phyloP scores from a whole-genome alignment of 1,284 basidiomycete genomes.

The Meripilus lineatus region DNA sequence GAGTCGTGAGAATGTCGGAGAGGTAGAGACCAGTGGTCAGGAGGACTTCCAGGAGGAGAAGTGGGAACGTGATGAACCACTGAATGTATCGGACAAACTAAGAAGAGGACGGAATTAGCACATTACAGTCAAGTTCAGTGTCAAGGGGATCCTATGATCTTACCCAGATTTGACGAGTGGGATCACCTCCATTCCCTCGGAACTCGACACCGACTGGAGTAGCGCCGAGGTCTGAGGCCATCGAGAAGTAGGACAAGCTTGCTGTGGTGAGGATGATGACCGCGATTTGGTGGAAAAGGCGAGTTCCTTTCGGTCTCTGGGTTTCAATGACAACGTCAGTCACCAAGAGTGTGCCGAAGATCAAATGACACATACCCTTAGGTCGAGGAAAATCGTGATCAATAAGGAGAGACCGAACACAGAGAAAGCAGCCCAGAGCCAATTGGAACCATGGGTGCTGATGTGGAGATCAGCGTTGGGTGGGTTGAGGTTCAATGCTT shows the following conservation, averaged over 20 bases:
- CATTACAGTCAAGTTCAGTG: neutral
- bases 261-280: constrained; percentile 17
- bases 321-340: neutral
- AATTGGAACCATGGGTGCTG: constrained; percentile 36
- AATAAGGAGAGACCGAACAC: constrained; percentile 36
- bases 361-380: constrained; percentile 19
- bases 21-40: constrained; percentile 46
- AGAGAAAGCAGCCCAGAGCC: constrained; percentile 47
- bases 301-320: constrained; percentile 19
- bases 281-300: constrained; percentile 22
- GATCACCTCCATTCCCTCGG: constrained; percentile 14
- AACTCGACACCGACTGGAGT: constrained; percentile 20
- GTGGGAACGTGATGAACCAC: constrained; percentile 49
- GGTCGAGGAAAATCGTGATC: constrained; percentile 27
- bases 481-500: constrained; percentile 25
- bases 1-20: constrained; percentile 40
- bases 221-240: constrained; percentile 23
- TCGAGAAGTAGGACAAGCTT: constrained; percentile 20
- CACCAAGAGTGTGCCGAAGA: neutral
- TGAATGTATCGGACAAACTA: constrained; percentile 46
- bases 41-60: constrained; percentile 44
- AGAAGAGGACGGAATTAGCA: neutral
- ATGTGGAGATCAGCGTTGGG: constrained; percentile 30
- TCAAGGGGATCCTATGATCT: neutral
- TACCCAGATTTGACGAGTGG: constrained; percentile 22